Conservation (phyloP, 1,284 basidiomycete genomes). For the Trametes sp. region DNA sequence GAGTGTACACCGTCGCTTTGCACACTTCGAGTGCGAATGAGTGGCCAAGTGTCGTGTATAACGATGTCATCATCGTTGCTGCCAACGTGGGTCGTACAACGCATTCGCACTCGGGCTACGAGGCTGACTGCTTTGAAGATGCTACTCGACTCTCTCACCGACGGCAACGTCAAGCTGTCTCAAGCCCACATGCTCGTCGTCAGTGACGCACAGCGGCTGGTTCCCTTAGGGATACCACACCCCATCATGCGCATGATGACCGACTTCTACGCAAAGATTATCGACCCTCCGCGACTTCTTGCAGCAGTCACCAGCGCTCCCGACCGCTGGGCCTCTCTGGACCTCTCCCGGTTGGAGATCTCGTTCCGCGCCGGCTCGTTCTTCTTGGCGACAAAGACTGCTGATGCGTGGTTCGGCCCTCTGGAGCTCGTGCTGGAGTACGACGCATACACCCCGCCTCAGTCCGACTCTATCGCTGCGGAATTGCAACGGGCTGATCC, state of each 20-base stretch:
- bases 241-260: slow-evolving; percentile 53
- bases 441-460: slow-evolving; percentile 34
- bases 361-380: slow-evolving; percentile 19
- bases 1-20: slow-evolving; percentile 28
- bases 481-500: slow-evolving; percentile 49
- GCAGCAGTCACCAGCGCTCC: slow-evolving; percentile 46
- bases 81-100: slow-evolving; percentile 23
- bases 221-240: slow-evolving; percentile 35
- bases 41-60: slow-evolving; percentile 27
- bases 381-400: slow-evolving; percentile 18
- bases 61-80: slow-evolving; percentile 31
- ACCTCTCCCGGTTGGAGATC: slow-evolving; percentile 33
- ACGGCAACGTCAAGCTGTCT: slow-evolving; percentile 45
- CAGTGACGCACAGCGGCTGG: slow-evolving; percentile 43
- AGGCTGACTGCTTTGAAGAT: slow-evolving; percentile 30
- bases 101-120: not conserved
- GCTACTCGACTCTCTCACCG: slow-evolving; percentile 40
- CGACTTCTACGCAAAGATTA: slow-evolving; percentile 49
- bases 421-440: slow-evolving; percentile 57
- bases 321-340: slow-evolving; percentile 48
- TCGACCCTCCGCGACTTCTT: slow-evolving; percentile 50
- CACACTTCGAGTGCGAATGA: slow-evolving; percentile 23
- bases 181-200: slow-evolving; percentile 55
- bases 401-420: slow-evolving; percentile 35
- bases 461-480: slow-evolving; percentile 43